Evolutionary conservation across 345 rosid species (phyloP).

Genomic region (Garcia nutans): DNA sequence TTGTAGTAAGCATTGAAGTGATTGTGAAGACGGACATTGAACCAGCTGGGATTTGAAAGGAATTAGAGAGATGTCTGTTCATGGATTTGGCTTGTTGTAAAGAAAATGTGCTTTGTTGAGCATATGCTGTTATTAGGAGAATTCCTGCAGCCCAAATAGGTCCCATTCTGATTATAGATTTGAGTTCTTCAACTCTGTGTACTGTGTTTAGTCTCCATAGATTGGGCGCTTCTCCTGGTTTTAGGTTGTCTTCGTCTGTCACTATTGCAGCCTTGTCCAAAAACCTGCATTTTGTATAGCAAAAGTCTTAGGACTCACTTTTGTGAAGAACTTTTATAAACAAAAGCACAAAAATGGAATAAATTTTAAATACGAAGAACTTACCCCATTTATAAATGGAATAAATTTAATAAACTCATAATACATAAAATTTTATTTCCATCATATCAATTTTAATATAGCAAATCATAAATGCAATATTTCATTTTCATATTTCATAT

Average conservation of each 20-base stretch:
- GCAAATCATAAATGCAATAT: too few species aligned
- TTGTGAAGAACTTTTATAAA: too few species aligned
- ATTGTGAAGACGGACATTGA: slow-evolving; percentile 89
- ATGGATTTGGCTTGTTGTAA: slow-evolving; percentile 83
- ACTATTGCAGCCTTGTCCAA: slow-evolving; percentile 78
- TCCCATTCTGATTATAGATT: slow-evolving; percentile 77
- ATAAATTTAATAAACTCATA: too few species aligned
- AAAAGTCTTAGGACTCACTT: background rate
- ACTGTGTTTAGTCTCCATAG: slow-evolving; percentile 77
- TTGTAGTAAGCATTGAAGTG: slow-evolving; percentile 63
- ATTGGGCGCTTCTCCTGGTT: slow-evolving; percentile 48
- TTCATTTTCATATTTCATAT: too few species aligned
- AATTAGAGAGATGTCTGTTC: slow-evolving; percentile 64
- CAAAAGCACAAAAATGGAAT: too few species aligned
- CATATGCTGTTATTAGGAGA: slow-evolving; percentile 70
- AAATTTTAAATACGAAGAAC: too few species aligned
- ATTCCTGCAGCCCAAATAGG: slow-evolving; percentile 91
- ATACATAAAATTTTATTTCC: too few species aligned
- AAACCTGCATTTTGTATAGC: slow-evolving; percentile 42
- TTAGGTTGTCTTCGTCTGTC: slow-evolving; percentile 48
- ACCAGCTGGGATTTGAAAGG: slow-evolving; percentile 77
- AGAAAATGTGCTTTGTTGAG: slow-evolving; percentile 81
- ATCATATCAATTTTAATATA: too few species aligned
- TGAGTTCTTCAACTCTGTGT: slow-evolving; percentile 84
- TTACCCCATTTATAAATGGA: too few species aligned